Base-by-base conservation (phyloP, 306 rosid species). In the Citrullus amarus region DNA sequence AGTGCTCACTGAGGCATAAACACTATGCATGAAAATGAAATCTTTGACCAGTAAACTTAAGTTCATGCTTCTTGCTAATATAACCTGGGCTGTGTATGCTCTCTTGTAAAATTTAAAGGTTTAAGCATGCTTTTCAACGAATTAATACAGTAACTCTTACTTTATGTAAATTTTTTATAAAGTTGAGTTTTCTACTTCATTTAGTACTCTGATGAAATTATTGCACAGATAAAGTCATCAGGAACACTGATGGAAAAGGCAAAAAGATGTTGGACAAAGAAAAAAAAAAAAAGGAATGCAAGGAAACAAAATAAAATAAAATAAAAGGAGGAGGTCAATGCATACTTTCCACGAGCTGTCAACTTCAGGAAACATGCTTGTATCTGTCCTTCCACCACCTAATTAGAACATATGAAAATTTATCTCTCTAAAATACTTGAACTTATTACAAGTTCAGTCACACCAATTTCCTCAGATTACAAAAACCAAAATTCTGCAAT, bases 311-410 rank as follows among this genome's bases (percentile, higher is more conserved):
- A 25, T 25, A 25, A 25, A 25, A 25, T 82, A 79, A 66, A 58
- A 10, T 25, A 44, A 13, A 50, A 28, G 32, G 34, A 50, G 55
- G 41, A 61, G 28, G 46, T 55, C 46, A 67, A 68, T 63, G 82
- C 97, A 25, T 90, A 91, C 98, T 83, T 91, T 96, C 99, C 99
- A 92, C 57, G 89, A 75, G 81, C 93, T 90, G 86, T 96, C 96
- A 71, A 90, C 97, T 82, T 91, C 96, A 8, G 98, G 98, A 83
- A 96, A 96, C 96, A 96, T 81, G 89, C 84, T 83, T 79, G 81
- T 84, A 66, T 91, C 97, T 16, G 67, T 81, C 69, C 22, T 82
- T 78, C 90, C 92, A 57, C 82, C 80, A 78, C 98, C 99, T 96
- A 89, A 80, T 76, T 81, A 10, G 22, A 84, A 67, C 36, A 78